Conservation (phyloP, 2,329 filamentous ascomycete species). For the Thielaviopsis euricoi region DNA sequence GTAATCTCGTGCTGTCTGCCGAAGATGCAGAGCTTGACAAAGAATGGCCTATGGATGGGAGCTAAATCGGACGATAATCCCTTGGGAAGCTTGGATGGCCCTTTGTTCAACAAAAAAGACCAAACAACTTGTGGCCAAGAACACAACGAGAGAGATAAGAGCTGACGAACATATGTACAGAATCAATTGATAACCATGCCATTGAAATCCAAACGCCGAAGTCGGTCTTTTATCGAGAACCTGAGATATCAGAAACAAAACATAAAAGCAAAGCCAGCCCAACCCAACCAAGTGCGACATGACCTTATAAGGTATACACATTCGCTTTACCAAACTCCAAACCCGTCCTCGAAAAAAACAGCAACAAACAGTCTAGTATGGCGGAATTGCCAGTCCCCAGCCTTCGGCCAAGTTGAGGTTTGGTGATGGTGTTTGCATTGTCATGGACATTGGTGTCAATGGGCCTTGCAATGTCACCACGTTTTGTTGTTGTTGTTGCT, state of each 20-base stretch:
- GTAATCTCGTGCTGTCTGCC: neutral
- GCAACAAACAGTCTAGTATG: neutral
- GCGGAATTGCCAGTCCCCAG: neutral
- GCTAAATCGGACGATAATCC: neutral
- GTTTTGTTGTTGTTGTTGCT: neutral
- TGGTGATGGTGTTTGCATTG: neutral
- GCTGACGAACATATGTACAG: neutral
- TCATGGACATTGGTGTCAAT: neutral
- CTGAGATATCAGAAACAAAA: neutral
- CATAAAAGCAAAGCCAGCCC: neutral
- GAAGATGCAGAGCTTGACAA: neutral
- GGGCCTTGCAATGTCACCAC: neutral
- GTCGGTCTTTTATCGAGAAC: neutral
- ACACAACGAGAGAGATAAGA: neutral
- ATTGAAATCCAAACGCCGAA: neutral
- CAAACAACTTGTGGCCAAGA: neutral
- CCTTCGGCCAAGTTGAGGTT: neutral
- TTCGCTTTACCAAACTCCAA: neutral
- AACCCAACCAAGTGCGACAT: neutral
- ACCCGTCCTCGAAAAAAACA: neutral
- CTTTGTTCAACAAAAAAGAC: neutral
- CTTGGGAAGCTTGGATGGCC: neutral
- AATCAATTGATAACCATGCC: neutral
- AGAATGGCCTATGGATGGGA: neutral
- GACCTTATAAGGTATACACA: neutral